Evolutionary conservation across 108 stramenopile genomes (phyloP).

Genomic region (Pseudonitzschia multistriata): DNA sequence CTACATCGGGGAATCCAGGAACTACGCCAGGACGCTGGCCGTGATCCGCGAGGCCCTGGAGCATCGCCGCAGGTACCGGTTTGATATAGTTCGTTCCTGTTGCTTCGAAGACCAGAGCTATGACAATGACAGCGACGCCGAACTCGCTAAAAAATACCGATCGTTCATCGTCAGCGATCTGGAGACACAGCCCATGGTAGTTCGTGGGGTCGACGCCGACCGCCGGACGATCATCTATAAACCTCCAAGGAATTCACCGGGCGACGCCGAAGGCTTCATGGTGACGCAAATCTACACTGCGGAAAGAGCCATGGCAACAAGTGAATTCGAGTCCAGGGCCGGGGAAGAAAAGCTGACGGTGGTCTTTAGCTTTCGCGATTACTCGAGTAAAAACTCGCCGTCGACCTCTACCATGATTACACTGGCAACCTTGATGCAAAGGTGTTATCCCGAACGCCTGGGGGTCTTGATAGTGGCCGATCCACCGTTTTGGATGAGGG

Average conservation of each 20-base stretch:
- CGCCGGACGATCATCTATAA: slow-evolving; percentile 15
- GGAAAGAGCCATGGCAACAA: slow-evolving; percentile 35
- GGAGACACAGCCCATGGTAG: slow-evolving; percentile 26
- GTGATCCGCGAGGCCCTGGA: slow-evolving; percentile 12
- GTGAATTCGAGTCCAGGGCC: slow-evolving; percentile 17
- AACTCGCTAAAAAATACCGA: neutral
- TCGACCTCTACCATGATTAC: slow-evolving; percentile 19
- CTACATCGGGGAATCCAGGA: slow-evolving; percentile 6
- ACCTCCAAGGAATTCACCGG: slow-evolving; percentile 11
- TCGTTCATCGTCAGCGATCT: slow-evolving; percentile 21
- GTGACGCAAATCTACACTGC: slow-evolving; percentile 30
- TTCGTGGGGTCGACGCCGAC: slow-evolving; percentile 24
- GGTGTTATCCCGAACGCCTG: slow-evolving; percentile 39
- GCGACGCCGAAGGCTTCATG: slow-evolving; percentile 21
- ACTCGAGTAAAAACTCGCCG: slow-evolving; percentile 16
- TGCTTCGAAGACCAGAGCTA: neutral
- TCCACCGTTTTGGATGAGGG: slow-evolving; percentile 41
- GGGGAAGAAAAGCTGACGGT: slow-evolving; percentile 22
- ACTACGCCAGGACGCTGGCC: neutral
- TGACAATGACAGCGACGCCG: neutral
- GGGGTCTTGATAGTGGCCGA: slow-evolving; percentile 22
- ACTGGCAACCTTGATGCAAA: slow-evolving; percentile 19
- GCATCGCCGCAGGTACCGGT: slow-evolving; percentile 3
- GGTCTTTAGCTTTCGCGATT: slow-evolving; percentile 27
- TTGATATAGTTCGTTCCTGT: slow-evolving; percentile 9